Base-by-base conservation (phyloP, 257 asterid species). In the Capsicum baccatum region DNA sequence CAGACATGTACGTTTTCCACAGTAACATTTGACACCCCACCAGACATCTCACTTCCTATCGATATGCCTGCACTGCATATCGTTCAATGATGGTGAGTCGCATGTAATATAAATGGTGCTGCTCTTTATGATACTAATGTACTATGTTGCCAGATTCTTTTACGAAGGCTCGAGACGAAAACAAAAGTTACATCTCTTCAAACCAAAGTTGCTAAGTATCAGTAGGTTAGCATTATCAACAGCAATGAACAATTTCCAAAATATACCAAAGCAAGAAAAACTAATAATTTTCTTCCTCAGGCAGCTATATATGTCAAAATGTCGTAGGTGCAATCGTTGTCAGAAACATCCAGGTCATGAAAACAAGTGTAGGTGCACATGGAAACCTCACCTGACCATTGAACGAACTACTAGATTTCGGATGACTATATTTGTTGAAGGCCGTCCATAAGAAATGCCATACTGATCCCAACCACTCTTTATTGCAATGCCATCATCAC, bases 401-500 rank as follows among this genome's bases (percentile, higher is more conserved):
- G 99, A 97, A 85, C 97, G 98, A 84, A 95, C 94, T 1, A 97
- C 92, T 19, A 97, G 92, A 90, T 95, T 94, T 83, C 92, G 91
- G 16, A 97, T 89, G 84, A 94, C 94, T 85, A 95, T 95, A 89
- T 93, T 94, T 87, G 15, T 91, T 13, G 98, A 95, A 10, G 99
- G 99, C 14, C 90, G 86, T 80, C 90, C 98, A 86, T 97, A 97
- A 19, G 92, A 76, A 81, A 90, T 89, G 44, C 99, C 99, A 47
- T 91, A 97, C 71, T 94, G 98, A 91, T 97, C 99, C 99, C 99
- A 97, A 66, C 99, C 99, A 82, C 99, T 97, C 93, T 97, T 95
- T 86, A 97, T 95, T 17, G 99, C 99, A 82, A 97, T 85, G 54
- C 91, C 97, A 84, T 97, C 99, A 85, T 95, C 99, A 52, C 99